Percentiles rank a stretch among this genome's conserved stretches.
phyloP scores from a whole-genome alignment of 148 eudicot genomes.

The Rhododendron griersonianum region DNA sequence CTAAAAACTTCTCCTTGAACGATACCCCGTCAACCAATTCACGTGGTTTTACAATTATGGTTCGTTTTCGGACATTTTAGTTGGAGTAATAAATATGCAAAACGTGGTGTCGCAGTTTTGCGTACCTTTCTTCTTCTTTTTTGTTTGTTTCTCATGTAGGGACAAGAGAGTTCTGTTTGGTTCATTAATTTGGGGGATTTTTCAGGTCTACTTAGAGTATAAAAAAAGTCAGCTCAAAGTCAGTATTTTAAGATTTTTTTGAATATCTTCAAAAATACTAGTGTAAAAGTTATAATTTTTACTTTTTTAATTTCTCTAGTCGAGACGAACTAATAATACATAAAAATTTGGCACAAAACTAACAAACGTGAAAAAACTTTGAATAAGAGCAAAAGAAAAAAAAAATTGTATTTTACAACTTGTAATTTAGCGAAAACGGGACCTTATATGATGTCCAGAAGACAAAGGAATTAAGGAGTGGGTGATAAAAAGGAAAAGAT shows the following conservation, averaged over 20 bases:
- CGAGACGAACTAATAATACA: background rate
- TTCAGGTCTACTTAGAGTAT: background rate
- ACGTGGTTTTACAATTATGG: background rate
- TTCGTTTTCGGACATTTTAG: too few species aligned
- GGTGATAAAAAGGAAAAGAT: background rate
- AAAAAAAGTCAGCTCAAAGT: background rate
- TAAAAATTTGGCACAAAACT: background rate
- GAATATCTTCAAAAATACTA: too few species aligned
- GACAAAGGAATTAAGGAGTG: background rate
- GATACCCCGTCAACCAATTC: background rate
- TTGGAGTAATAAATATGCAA: background rate
- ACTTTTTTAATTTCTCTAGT: background rate
- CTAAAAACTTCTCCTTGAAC: too few species aligned
- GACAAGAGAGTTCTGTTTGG: background rate
- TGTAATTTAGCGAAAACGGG: background rate
- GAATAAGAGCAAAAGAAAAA: background rate
- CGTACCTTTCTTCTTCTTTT: background rate
- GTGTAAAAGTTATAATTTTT: background rate
- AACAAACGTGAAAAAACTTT: fast-evolving
- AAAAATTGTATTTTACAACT: background rate
- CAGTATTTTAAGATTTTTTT: background rate
- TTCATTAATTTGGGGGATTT: background rate
- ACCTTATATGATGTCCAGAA: background rate
- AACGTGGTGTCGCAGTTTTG: background rate
- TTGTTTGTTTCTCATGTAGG: background rate